phyloP scores from a whole-genome alignment of 2,329 filamentous ascomycete genomes.

The Passalora sequoiae region DNA sequence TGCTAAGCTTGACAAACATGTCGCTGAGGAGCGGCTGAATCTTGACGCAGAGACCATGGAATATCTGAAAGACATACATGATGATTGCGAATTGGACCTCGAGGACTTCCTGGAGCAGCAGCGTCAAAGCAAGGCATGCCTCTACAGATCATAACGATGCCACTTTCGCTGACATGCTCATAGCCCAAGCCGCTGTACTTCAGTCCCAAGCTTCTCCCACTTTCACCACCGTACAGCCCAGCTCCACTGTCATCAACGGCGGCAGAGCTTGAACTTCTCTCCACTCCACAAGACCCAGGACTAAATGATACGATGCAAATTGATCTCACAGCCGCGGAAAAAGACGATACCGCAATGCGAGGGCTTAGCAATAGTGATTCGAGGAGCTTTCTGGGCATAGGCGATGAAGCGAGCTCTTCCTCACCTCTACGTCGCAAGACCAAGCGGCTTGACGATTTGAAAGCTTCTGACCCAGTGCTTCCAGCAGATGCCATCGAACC shows the following conservation, averaged over 20 bases:
- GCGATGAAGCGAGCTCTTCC: slow-evolving; percentile 20
- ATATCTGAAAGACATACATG: slow-evolving; percentile 35
- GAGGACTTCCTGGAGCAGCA: slow-evolving; percentile 13
- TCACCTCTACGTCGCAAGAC: slow-evolving; percentile 34
- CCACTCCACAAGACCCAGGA: slow-evolving; percentile 29
- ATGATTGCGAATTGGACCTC: slow-evolving; percentile 19
- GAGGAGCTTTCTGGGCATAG: slow-evolving; percentile 9
- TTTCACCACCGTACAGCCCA: slow-evolving; percentile 38
- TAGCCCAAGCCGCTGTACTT: slow-evolving; percentile 34
- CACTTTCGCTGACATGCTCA: slow-evolving; percentile 18
- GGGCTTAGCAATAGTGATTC: slow-evolving; percentile 17
- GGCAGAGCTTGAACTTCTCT: slow-evolving; percentile 31
- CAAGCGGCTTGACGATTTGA: slow-evolving; percentile 34
- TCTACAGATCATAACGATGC: background rate
- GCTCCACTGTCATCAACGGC: slow-evolving; percentile 20
- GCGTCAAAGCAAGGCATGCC: slow-evolving; percentile 26
- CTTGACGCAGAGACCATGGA: slow-evolving; percentile 34
- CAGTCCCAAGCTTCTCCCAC: slow-evolving; percentile 47
- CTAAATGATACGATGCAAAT: slow-evolving; percentile 22
- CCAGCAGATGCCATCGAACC: slow-evolving; percentile 35
- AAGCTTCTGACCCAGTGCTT: slow-evolving; percentile 45
- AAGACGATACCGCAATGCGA: slow-evolving; percentile 20
- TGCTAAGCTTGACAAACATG: slow-evolving; percentile 10
- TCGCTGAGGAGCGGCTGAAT: slow-evolving; percentile 35
- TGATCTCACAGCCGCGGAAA: slow-evolving; percentile 31